Evolutionary conservation across 441 rosid species (phyloP).

Genomic region (Erodium trifolium): DNA sequence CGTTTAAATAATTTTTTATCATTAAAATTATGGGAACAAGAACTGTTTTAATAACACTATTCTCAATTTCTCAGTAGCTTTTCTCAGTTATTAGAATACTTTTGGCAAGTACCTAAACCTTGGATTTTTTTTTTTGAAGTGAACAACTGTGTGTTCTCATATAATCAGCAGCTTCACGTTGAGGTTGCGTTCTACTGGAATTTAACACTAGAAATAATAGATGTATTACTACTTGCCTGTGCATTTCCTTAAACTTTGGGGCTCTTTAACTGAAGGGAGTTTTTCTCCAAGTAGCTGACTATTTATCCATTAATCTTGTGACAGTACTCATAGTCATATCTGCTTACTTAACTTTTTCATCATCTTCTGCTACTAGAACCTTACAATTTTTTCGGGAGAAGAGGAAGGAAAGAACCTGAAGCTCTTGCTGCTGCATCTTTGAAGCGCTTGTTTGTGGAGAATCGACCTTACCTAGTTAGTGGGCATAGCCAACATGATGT

Average conservation of each 20-base stretch:
- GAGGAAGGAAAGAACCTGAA: slow-evolving; percentile 96
- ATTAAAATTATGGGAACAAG: not conserved
- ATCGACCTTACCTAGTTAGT: slow-evolving; percentile 80
- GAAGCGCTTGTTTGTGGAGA: slow-evolving; percentile 86
- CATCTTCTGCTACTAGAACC: slow-evolving; percentile 51
- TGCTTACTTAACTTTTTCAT: slow-evolving; percentile 15
- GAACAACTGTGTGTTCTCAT: not conserved
- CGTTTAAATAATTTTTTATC: not conserved
- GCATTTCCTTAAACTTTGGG: no score
- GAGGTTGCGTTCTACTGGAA: not conserved
- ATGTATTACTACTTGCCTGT: no score
- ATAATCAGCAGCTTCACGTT: not conserved
- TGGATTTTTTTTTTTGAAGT: not conserved
- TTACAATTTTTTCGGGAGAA: slow-evolving; percentile 74
- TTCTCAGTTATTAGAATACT: not conserved
- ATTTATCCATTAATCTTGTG: not conserved
- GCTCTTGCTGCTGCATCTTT: slow-evolving; percentile 86
- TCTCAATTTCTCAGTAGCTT: not conserved
- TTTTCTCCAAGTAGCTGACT: not conserved
- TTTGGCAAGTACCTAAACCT: not conserved
- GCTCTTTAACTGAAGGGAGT: no score
- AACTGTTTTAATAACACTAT: not conserved
- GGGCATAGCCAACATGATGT: slow-evolving; percentile 66
- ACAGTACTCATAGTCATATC: not conserved
- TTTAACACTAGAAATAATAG: no score